Evolutionary conservation across 352 stramenopile genomes (phyloP), one percentile per base, ranked within the genome.

Genomic region (Thalassiosira sp.): DNA sequence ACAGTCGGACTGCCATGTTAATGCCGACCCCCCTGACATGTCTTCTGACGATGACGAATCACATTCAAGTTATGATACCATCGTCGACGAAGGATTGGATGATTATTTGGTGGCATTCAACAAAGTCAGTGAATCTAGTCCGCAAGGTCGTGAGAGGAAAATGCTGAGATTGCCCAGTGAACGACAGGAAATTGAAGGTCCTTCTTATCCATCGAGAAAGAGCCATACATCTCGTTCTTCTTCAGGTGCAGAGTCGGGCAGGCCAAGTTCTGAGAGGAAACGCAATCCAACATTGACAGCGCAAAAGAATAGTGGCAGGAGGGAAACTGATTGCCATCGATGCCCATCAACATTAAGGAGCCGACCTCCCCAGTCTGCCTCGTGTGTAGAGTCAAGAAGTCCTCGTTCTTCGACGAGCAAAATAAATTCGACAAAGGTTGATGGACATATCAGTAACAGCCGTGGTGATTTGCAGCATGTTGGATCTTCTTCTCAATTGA

Each of bases 21-120:
- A 27, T 56, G 48, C 18, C 35, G 2, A 56, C 11, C 45, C 16
- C 11, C 51, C 51, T 43, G 51, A 59, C 18, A 45, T 11, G 25
- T 11, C 15, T 2, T 43, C 8, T 28, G 25, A 2, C 51, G 37
- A 37, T 59, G 25, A 18, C 40, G 25, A 59, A 42, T 37, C 51
- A 13, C 25, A 45, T 37, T 31, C 13, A 40, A 52, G 33, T 25
- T 49, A 63, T 51, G 54, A 63, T 28, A 52, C 56, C 35, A 15
- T 65, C 7, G n/a, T 16, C 15, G 33, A 40, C 24, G 56, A 65
- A 20, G 56, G 56, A 13, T 65, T 65, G 33, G 18, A 22, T 53
- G 56, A 65, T 15, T 65, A 65, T 53, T 11, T 15, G 37, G 27
- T 24, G 31, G 3, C 56, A 24, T 65, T 65, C n/a, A 16, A 65